These are phyloP conservation scores for Tetrahymena malaccensis DNA, from an alignment of 73 alveolate genomes.

Conservation along the genomic window DNA sequence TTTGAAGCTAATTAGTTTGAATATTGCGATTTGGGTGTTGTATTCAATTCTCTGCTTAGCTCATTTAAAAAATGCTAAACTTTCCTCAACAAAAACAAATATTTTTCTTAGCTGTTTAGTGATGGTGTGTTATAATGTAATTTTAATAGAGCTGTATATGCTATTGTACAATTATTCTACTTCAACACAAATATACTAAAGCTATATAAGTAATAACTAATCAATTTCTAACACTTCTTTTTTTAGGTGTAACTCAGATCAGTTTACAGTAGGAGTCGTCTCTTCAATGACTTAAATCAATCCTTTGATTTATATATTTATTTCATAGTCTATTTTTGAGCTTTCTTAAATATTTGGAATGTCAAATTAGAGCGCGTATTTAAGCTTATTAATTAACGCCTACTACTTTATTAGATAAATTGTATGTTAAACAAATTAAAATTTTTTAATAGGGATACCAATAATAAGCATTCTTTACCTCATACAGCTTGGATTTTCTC, in stretches of 20 bases:
- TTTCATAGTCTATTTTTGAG: background rate
- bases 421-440: background rate
- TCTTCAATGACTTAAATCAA: background rate
- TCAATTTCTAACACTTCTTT: background rate
- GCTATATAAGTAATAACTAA: background rate
- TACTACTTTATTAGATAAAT: background rate
- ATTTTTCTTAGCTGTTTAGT: background rate
- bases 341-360: background rate
- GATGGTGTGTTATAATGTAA: background rate
- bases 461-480: background rate
- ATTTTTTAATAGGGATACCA: background rate
- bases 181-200: background rate
- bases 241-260: background rate
- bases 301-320: background rate
- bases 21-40: background rate
- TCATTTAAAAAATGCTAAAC: background rate
- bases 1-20: background rate
- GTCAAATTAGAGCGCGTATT: background rate
- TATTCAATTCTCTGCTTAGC: background rate
- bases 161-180: background rate
- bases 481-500: background rate
- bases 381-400: background rate
- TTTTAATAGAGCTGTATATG: background rate
- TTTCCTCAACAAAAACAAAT: background rate
- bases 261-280: background rate